A percentile compares a stretch with the other conserved stretches of the same genome.
These are phyloP conservation scores for Coelastrella sp. DNA, from an alignment of 139 green algal species.

Conservation along the genomic window DNA sequence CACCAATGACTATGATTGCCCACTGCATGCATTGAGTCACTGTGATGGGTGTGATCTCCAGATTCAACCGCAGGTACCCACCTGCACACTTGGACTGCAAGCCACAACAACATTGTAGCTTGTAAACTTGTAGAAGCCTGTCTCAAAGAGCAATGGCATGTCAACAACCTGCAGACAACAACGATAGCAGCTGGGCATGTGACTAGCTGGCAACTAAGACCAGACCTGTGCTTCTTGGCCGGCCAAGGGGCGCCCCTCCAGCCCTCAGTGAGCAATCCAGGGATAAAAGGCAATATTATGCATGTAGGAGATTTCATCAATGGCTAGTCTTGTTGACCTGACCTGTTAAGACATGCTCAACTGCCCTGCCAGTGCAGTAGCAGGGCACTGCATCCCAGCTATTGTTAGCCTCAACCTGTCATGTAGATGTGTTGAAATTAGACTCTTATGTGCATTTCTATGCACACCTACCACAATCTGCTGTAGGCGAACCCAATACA, in stretches of 20 bases:
- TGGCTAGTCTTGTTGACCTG: no score
- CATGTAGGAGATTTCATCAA: no score
- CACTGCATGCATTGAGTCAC: not conserved
- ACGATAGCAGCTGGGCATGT: no score
- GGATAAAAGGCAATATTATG: no score
- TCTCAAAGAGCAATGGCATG: conserved; percentile 92
- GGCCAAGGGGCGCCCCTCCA: no score
- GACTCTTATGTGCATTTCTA: no score
- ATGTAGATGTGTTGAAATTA: no score
- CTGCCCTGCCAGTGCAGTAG: not conserved
- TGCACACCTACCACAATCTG: conserved; percentile 56
- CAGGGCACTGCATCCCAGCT: not conserved
- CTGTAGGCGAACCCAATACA: conserved; percentile 60
- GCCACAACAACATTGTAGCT: conserved; percentile 69
- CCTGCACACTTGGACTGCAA: conserved; percentile 54
- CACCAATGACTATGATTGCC: not conserved
- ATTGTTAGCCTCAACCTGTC: no score
- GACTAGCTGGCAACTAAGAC: not conserved
- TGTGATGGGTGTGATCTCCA: not conserved
- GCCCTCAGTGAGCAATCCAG: no score
- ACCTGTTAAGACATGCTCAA: no score
- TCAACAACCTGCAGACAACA: conserved; percentile 72
- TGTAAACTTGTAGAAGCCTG: conserved; percentile 53
- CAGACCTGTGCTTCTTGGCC: not conserved
- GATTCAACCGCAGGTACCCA: conserved; percentile 1